Base-by-base conservation (phyloP, 108 stramenopile species). In the Nitzschia putrida region DNA sequence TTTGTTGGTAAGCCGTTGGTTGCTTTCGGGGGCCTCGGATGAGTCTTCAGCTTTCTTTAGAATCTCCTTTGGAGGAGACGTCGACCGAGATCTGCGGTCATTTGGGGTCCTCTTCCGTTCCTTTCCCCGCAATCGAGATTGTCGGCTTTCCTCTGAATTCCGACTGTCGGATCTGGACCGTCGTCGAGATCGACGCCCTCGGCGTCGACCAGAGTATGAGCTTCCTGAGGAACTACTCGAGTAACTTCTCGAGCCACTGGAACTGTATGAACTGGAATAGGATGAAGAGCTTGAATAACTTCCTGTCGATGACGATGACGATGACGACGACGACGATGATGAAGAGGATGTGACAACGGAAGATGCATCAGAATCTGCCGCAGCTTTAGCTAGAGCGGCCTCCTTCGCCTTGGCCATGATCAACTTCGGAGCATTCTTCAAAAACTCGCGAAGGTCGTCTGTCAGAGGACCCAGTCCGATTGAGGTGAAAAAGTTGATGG, bases 401-500 rank as follows among this genome's bases (percentile, higher is more conserved):
- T 81, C 86, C 65, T 80, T 82, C 24, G 89, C 90, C 75, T 93
- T 85, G 25, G 79, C 80, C 69, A 89, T 55, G 61, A 95, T 90
- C 7, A 93, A 75, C 68, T 92, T 93, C 18, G 95, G 97, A 22
- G 94, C 93, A 72, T 92, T 87, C 83, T 95, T 95, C 53, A 98
- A 81, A 77, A 91, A 95, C 57, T 92, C 88, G 24, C 99, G 86
- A 64, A 98, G 83, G 9, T 85, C 97, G 76, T 99, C 99, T 13
- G 99, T 99, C 42, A 99, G 85, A 8, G 96, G 96, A 12, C 99
- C 99, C 13, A 99, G 80, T 12, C 99, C 99, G 69, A 98, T 98
- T 26, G 83, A 88, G 11, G 99, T 99, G 81, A 97, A 99, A 83
- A 98, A 99, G 68, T 98, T 98, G 84, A 99, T 98, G 26, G 97